Base-by-base conservation (phyloP, 179 eudicot genomes). In the Sideroxylon spinosum region DNA sequence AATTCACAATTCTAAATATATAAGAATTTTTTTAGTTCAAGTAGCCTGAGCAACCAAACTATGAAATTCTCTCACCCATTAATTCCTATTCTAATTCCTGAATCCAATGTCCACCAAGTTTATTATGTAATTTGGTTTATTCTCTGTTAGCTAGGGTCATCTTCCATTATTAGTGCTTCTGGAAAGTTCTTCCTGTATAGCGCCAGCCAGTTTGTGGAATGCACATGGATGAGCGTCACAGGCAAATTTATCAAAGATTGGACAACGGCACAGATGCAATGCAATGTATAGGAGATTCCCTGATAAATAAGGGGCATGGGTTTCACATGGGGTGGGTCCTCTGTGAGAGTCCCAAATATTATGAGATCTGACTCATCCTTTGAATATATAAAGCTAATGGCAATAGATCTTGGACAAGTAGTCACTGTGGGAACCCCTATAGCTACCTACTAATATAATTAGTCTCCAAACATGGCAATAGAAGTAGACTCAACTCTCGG, bases 311-410 rank as follows among this genome's bases (percentile, higher is more conserved):
- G 60, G 48, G 71, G 28, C 49, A 19, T 65, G 78, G 78, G 78
- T 19, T 49, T 76, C 78, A 76, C 78, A 29, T 29, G 62, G 64
- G 78, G 72, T 76, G 61, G 78, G 72, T 16, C 78, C 52, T 4
- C 12, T 5, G 8, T 14, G 12, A 26, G 57, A 20, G 23, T 52
- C 66, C 66, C 63, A 6, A 10, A 12, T 9, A 23, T 28, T 9
- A 23, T 63, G 70, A 63, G 7, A 65, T 49, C 78, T 28, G 71
- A 76, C 44, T 76, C 71, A 65, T 76, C 62, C 26, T 65, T 62
- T n/a, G 28, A 49, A 29, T 26, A 29, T 26, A 10, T 60, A 60
- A 53, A 62, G 37, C 46, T 46, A 75, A 22, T 17, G 26, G 20
- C 44, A 29, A 29, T 3, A 29, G 37, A 26, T n/a, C 63, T 53